Evolutionary conservation across 306 rosid species (phyloP), one percentile per base, ranked within the genome.

Genomic region (Myrica gale): DNA sequence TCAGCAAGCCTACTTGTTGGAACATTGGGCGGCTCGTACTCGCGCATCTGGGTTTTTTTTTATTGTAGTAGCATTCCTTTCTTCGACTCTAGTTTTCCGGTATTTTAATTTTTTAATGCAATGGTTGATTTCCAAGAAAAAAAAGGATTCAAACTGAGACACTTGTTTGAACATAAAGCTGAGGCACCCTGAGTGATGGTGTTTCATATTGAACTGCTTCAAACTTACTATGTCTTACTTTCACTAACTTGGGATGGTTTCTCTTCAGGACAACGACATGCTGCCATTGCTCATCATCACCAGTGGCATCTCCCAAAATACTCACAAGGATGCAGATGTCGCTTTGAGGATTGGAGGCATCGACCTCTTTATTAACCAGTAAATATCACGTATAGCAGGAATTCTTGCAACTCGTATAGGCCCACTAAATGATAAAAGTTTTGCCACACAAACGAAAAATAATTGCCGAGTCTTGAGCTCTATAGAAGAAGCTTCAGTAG

Each of bases 231-330:
- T 60, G 47, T 46, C 71, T 76, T 23, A 51, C 45, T 21, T 56
- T 76, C 39, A 39, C 43, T 63, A 60, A 69, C 32, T 45, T 13
- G 68, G 46, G 54, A 73, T 70, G 46, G 61, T 74, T 57, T 52
- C 70, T 69, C 55, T 74, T 72, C 86, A 78, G 74, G 86, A 52
- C 65, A 61, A 78, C 9, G 68, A n/a, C 62, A 46, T 55, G 74
- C 55, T n/a, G n/a, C 62, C 13, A 19, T 41, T 65, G 73, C 23
- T 76, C 32, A 16, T 79, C 74, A 44, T 50, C 54, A 10, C 23
- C 82, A 68, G 67, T 50, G 60, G 61, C 66, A 52, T 74, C 57
- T 69, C 72, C 75, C 41, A 69, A n/a, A 53, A 77, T 66, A 37
- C 10, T 55, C 37, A 54, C 54, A 32, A 39, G 52, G 78, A 63